Percentiles rank a stretch among this genome's conserved stretches.
Conservation (phyloP, 495 filamentous ascomycete species). For the Podospora comata region DNA sequence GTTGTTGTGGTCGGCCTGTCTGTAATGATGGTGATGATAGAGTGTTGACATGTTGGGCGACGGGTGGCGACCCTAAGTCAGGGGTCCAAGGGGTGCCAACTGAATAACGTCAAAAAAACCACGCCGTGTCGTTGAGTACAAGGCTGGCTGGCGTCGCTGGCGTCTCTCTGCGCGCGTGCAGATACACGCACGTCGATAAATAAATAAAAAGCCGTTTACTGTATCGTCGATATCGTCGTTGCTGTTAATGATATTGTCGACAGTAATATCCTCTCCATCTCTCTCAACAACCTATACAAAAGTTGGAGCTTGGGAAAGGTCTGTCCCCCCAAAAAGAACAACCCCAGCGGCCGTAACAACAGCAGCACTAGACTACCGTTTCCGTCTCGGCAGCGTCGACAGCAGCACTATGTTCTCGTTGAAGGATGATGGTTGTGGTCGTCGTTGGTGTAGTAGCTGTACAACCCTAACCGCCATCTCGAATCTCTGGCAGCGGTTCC, state of each 20-base stretch:
- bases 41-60: neutral
- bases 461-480: neutral
- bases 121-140: neutral
- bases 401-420: neutral
- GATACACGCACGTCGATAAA: neutral
- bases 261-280: neutral
- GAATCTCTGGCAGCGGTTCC: neutral
- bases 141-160: neutral
- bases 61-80: neutral
- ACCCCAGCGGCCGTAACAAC: neutral
- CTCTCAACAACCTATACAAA: neutral
- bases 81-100: no score
- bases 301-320: neutral
- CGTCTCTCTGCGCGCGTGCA: neutral
- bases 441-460: neutral
- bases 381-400: neutral
- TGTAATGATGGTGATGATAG: neutral
- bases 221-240: neutral
- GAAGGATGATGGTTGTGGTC: neutral
- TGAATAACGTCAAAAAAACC: neutral
- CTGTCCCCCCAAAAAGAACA: neutral
- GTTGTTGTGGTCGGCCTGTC: neutral
- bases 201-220: neutral
- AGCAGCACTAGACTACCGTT: neutral
- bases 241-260: neutral